A percentile compares a stretch with the other conserved stretches of the same genome.
Conservation (phyloP, 768 basidiomycete genomes). For the Termitomyces eurrhizus region DNA sequence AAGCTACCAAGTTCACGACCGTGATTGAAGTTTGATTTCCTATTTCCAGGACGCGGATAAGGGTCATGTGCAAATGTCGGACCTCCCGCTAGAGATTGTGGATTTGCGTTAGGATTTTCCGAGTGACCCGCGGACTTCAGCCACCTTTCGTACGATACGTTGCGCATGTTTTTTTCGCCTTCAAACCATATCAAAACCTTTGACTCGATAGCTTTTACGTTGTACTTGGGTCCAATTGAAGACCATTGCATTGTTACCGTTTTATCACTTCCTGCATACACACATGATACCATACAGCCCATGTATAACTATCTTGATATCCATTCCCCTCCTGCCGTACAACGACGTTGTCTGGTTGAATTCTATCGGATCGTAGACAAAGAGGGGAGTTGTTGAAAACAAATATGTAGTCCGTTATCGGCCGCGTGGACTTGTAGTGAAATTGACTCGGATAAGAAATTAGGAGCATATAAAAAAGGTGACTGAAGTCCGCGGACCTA, state of each 20-base stretch:
- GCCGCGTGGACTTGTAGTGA: too few species aligned
- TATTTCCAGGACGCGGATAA: constrained; percentile 70
- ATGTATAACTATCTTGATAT: background rate
- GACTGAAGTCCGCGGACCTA: too few species aligned
- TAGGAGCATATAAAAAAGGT: too few species aligned
- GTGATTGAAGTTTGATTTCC: background rate
- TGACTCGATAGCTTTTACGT: background rate
- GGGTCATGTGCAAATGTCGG: constrained; percentile 78
- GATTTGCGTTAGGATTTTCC: constrained; percentile 51
- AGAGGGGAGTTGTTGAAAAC: too few species aligned
- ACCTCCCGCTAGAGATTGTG: constrained; percentile 74
- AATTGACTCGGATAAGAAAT: too few species aligned
- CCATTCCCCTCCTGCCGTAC: background rate
- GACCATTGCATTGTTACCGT: background rate
- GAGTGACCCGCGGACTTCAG: background rate
- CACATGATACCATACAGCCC: background rate
- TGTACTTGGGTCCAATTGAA: background rate
- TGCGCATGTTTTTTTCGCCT: background rate
- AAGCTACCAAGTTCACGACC: constrained; percentile 23
- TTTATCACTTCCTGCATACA: background rate
- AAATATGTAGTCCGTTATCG: too few species aligned
- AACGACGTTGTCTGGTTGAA: background rate
- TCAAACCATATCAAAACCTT: background rate
- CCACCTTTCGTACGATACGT: background rate
- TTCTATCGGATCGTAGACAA: background rate